phyloP scores from a whole-genome alignment of 148 eudicot species.

The Dianthus caryophyllus region DNA sequence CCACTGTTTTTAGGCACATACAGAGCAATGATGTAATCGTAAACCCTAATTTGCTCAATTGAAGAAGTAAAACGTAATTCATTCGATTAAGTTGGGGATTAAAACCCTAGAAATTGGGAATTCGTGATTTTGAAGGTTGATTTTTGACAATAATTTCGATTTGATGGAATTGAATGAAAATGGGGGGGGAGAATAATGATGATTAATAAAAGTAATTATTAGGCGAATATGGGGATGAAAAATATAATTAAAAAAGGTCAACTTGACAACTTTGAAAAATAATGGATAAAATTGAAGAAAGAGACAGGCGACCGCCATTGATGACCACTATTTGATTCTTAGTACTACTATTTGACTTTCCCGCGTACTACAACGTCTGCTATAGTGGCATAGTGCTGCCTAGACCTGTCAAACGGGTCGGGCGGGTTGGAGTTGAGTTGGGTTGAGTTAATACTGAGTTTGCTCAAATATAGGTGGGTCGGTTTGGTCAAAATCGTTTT shows the following conservation, averaged over 20 bases:
- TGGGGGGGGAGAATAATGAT: background rate
- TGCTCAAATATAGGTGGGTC: too few species aligned
- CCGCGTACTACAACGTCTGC: background rate
- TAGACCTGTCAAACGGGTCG: background rate
- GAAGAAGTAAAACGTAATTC: background rate
- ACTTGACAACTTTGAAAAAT: too few species aligned
- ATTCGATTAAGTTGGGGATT: slow-evolving; percentile 1
- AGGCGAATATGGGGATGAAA: too few species aligned
- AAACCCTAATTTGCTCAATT: slow-evolving; percentile 17
- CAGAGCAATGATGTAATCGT: slow-evolving; percentile 10
- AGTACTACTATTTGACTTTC: background rate
- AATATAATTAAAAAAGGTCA: too few species aligned
- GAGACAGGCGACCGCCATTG: slow-evolving; percentile 2
- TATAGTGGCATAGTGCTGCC: too few species aligned
- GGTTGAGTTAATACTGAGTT: too few species aligned
- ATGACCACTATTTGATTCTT: slow-evolving; percentile 6
- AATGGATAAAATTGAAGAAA: background rate
- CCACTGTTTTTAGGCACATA: slow-evolving; percentile 13
- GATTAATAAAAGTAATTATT: background rate
- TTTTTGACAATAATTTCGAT: background rate
- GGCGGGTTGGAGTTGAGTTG: background rate
- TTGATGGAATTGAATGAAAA: background rate
- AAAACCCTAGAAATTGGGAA: slow-evolving; percentile 12
- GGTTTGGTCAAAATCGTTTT: too few species aligned
- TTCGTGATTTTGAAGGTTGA: slow-evolving; percentile 2